phyloP scores from a whole-genome alignment of 495 filamentous ascomycete species.

The Haplographium delicatum region DNA sequence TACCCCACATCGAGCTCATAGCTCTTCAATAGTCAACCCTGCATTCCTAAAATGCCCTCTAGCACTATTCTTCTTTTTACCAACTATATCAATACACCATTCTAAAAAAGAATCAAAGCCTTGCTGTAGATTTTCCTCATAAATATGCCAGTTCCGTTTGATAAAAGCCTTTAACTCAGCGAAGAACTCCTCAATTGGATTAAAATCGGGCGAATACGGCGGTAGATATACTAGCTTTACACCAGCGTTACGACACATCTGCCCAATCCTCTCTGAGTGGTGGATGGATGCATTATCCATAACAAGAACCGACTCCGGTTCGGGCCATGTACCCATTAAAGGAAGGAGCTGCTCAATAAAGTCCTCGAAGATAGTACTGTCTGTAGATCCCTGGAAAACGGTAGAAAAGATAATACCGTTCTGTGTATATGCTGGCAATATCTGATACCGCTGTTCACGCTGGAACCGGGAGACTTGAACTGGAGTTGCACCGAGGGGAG shows the following conservation, averaged over 20 bases:
- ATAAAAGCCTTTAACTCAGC: conserved; percentile 27
- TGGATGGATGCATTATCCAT: conserved; percentile 44
- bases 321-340: conserved; percentile 33
- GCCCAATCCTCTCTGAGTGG: conserved; percentile 28
- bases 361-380: conserved; percentile 35
- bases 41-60: conserved; percentile 21
- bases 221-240: conserved; percentile 12
- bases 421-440: conserved; percentile 36
- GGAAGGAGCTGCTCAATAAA: conserved; percentile 38
- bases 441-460: conserved; percentile 31
- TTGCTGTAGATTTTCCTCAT: conserved; percentile 10
- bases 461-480: conserved; percentile 32
- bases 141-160: conserved; percentile 17
- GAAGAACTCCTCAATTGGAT: conserved; percentile 17
- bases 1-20: not conserved
- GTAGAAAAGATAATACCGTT: conserved; percentile 31
- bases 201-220: conserved; percentile 12
- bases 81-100: conserved; percentile 23
- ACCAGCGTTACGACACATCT: conserved; percentile 23
- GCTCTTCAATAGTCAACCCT: conserved; percentile 12
- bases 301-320: conserved; percentile 37
- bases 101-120: conserved; percentile 23
- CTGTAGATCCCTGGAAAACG: conserved; percentile 35
- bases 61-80: conserved; percentile 11
- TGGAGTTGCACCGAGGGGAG: conserved; percentile 29